A percentile compares a stretch with the other conserved stretches of the same genome.
Evolutionary conservation across 1,284 basidiomycete genomes (phyloP).

Genomic region (Fomitopsis schrenkii): DNA sequence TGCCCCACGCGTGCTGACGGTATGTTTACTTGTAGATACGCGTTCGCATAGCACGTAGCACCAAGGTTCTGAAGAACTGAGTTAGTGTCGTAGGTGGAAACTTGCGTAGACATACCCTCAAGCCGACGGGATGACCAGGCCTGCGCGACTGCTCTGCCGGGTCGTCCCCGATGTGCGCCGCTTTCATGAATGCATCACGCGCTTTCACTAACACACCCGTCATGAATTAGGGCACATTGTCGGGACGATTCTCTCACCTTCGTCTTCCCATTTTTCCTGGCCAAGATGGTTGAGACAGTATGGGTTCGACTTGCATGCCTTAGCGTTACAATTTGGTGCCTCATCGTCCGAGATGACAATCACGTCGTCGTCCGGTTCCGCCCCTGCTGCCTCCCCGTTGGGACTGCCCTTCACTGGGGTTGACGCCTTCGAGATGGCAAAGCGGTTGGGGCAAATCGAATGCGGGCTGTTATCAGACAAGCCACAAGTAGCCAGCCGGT

Average conservation of each 20-base stretch:
- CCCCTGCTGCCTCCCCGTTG: slow-evolving; percentile 17
- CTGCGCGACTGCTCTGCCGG: slow-evolving; percentile 48
- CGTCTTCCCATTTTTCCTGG: slow-evolving; percentile 71
- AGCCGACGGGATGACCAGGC: slow-evolving; percentile 66
- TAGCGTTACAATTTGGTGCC: slow-evolving; percentile 51
- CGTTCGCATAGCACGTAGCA: slow-evolving; percentile 92
- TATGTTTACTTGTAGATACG: slow-evolving; percentile 72
- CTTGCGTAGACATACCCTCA: slow-evolving; percentile 49
- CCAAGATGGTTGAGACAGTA: slow-evolving; percentile 85
- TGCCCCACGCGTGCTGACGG: too few species aligned
- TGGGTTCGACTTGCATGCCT: slow-evolving; percentile 68
- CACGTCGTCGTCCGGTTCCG: slow-evolving; percentile 53
- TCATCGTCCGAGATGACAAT: slow-evolving; percentile 71
- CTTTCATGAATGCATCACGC: slow-evolving; percentile 48
- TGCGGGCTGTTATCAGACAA: slow-evolving; percentile 46
- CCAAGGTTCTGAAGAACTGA: slow-evolving; percentile 69
- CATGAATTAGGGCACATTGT: too few species aligned
- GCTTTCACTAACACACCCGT: slow-evolving; percentile 40
- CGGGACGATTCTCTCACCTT: slow-evolving; percentile 35
- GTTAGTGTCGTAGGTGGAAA: not conserved
- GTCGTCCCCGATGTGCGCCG: slow-evolving; percentile 47
- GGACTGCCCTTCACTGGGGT: slow-evolving; percentile 3
- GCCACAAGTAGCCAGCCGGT: slow-evolving; percentile 64
- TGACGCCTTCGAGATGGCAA: slow-evolving; percentile 24
- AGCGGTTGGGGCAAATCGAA: slow-evolving; percentile 54